Evolutionary conservation across 1,139 yeast species (phyloP), one percentile per base, ranked within the genome.

Genomic region (Pneumocystis wakefieldiae): DNA sequence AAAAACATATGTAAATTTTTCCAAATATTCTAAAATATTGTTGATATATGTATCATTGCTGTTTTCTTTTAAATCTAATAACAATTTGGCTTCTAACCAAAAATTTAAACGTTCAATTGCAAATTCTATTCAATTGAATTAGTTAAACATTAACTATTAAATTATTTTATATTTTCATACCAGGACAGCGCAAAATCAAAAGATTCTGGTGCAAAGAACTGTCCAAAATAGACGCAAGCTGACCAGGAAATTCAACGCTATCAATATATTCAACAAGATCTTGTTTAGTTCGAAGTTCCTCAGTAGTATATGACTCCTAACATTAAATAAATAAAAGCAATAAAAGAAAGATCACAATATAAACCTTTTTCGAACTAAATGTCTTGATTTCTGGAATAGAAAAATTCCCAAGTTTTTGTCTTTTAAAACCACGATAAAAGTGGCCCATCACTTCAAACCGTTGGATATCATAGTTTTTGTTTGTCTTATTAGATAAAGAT

Each of bases 91-190:
- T 3, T 66, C 61, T 3, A 67, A 15, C 67, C 67, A 67, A 17
- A 67, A 57, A 41, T 66, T 65, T 15, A 67, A 59, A 36, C 68
- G 39, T 32, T 62, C 65, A 66, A 67, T 65, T 7, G 64, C 65
- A n/a, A 37, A 28, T 53, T 63, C 63, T 38, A 36, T 12, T 15
- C 7, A 35, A n/a, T 32, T 59, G 19, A 37, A 15, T 28, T 37
- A 38, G 6, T 38, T 41, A 12, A 32, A 57, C 17, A 64, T 63
- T 8, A 62, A 37, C 12, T 17, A 37, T 24, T 24, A 48, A 12
- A 10, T 15, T 24, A 24, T 48, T 48, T 24, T 19, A 48, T 24
- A 48, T 48, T 24, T 24, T 19, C 15, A 19, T 48, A 48, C 55
- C 55, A 24, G 55, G 55, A 48, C 55, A 48, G n/a, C 55, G 55